phyloP scores from a whole-genome alignment of 2,329 filamentous ascomycete genomes.

The Fusarium anguioides region DNA sequence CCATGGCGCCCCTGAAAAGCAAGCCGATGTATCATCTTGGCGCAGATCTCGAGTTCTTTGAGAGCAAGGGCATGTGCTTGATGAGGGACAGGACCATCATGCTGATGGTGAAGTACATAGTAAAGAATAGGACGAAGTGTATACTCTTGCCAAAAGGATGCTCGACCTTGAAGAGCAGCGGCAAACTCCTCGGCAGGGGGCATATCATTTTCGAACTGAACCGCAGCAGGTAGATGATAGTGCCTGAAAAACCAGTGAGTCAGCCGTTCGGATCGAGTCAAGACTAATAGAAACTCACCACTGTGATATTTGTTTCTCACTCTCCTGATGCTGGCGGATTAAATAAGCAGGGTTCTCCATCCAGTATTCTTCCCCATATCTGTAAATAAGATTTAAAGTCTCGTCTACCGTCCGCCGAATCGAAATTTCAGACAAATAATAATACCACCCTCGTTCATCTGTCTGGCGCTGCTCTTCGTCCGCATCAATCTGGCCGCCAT shows the following conservation, averaged over 20 bases:
- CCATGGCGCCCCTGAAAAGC: slow-evolving; percentile 18
- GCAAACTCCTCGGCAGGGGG: slow-evolving; percentile 15
- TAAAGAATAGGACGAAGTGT: slow-evolving; percentile 23
- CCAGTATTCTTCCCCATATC: slow-evolving; percentile 19
- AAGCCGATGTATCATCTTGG: neutral
- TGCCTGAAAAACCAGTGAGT: neutral
- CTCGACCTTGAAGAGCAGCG: slow-evolving; percentile 11
- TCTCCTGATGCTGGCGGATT: slow-evolving; percentile 12
- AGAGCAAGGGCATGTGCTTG: neutral
- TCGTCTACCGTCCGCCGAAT: slow-evolving; percentile 36
- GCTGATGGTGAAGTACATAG: slow-evolving; percentile 4
- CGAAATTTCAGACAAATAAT: slow-evolving; percentile 39
- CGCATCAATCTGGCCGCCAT: neutral
- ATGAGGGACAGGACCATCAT: neutral
- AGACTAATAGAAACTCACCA: slow-evolving; percentile 3
- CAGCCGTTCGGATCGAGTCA: neutral
- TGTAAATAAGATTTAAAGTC: slow-evolving; percentile 9
- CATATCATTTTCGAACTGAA: slow-evolving; percentile 15
- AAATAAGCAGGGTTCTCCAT: slow-evolving; percentile 7
- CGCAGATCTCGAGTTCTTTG: slow-evolving; percentile 1
- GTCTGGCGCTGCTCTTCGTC: neutral
- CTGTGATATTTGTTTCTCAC: slow-evolving; percentile 17
- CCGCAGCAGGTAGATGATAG: slow-evolving; percentile 12
- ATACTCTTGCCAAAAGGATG: slow-evolving; percentile 18
- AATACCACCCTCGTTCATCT: slow-evolving; percentile 37